Conservation (phyloP, 169 alveolate genomes). For the Plasmodium chabaudi region DNA sequence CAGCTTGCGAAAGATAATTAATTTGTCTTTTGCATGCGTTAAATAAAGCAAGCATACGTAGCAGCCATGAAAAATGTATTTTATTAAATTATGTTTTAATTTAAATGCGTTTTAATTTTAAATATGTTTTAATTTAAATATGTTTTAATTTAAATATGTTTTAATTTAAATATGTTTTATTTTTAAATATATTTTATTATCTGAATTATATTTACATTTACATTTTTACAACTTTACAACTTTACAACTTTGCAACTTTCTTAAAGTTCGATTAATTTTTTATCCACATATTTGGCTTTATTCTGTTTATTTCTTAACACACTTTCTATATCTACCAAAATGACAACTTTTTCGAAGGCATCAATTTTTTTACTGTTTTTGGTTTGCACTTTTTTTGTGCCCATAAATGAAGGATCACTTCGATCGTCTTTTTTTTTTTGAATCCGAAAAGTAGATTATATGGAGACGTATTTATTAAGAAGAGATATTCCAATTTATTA, state of each 20-base stretch:
- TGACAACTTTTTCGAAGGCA: slow-evolving; percentile 9
- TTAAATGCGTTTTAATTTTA: too few relatives aligned
- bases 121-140: too few relatives aligned
- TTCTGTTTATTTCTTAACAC: neutral
- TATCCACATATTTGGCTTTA: neutral
- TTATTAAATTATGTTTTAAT: too few relatives aligned
- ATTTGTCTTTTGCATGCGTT: too few relatives aligned
- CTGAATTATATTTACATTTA: neutral
- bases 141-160: too few relatives aligned
- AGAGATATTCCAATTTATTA: slow-evolving; percentile 7
- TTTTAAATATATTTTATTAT: too few relatives aligned
- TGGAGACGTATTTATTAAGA: slow-evolving; percentile 23
- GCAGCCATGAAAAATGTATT: too few relatives aligned
- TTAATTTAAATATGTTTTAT: too few relatives aligned
- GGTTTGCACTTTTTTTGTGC: slow-evolving; percentile 2
- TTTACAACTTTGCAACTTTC: neutral
- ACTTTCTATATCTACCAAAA: neutral
- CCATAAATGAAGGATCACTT: slow-evolving; percentile 3
- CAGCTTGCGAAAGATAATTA: too few relatives aligned
- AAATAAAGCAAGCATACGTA: too few relatives aligned
- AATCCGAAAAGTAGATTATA: slow-evolving; percentile 33
- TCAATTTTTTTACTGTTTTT: slow-evolving; percentile 6
- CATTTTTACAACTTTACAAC: neutral
- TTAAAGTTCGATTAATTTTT: neutral
- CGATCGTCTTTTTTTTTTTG: slow-evolving; percentile 70